Evolutionary conservation across 176 grass and related monocot species (phyloP).

Genomic region (Avena insularis): DNA sequence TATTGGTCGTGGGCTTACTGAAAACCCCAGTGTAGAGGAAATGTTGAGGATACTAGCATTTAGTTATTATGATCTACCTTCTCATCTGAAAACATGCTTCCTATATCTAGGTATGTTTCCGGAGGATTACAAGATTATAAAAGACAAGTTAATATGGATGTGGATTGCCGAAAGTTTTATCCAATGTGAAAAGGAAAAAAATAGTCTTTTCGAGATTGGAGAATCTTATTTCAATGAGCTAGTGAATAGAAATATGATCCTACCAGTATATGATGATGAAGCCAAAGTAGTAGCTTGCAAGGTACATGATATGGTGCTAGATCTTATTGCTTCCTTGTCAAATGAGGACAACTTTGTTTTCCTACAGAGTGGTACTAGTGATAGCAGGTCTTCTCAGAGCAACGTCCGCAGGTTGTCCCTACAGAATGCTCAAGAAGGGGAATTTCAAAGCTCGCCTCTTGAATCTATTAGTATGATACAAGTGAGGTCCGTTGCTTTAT

Average conservation of each 20-base stretch:
- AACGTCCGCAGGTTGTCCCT: background rate
- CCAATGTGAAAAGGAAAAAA: background rate
- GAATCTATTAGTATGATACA: background rate
- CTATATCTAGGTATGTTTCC: too few relatives aligned
- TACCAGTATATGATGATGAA: background rate
- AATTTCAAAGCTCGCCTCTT: background rate
- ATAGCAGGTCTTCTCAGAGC: background rate
- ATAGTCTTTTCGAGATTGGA: background rate
- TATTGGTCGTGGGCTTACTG: background rate
- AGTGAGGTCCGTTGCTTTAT: background rate
- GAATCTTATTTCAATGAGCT: background rate
- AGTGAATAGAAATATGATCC: slow-evolving; percentile 11
- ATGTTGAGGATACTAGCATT: background rate
- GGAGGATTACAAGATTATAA: background rate
- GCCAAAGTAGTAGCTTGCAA: background rate
- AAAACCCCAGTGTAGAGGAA: background rate
- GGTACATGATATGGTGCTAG: background rate
- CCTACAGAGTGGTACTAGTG: background rate
- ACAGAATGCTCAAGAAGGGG: background rate
- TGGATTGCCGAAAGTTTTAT: slow-evolving; percentile 27
- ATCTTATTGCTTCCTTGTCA: background rate
- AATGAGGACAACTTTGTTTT: background rate
- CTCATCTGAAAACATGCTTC: too few relatives aligned
- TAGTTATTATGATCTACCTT: too few relatives aligned
- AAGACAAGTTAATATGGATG: background rate